These are phyloP conservation scores for Datisca glomerata DNA, from an alignment of 306 rosid genomes.

Conservation along the genomic window DNA sequence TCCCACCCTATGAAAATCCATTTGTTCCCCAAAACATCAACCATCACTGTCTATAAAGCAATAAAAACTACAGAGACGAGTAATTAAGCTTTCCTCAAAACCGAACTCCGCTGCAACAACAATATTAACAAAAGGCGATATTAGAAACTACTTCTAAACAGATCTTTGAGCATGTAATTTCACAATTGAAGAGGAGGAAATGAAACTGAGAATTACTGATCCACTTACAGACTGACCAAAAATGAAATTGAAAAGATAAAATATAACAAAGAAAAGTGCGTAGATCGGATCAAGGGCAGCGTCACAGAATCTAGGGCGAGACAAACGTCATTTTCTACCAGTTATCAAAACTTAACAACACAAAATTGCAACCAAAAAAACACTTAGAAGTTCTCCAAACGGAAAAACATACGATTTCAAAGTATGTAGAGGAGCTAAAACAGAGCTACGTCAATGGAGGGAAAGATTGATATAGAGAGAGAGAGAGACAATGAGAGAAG, in stretches of 20 bases:
- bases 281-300: slow-evolving; percentile 47
- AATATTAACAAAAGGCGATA: not conserved
- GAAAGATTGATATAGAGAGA: too few species aligned
- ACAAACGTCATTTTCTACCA: slow-evolving; percentile 16
- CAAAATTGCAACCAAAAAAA: too few species aligned
- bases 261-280: slow-evolving; percentile 1
- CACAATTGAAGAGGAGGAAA: not conserved
- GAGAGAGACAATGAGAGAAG: too few species aligned
- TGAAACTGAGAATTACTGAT: not conserved
- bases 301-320: slow-evolving; percentile 32
- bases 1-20: slow-evolving; percentile 13
- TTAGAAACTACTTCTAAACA: not conserved
- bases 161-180: not conserved
- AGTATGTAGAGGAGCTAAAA: too few species aligned
- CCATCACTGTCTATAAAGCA: not conserved
- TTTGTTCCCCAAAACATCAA: slow-evolving; percentile 8
- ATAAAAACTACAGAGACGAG: not conserved
- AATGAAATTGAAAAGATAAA: not conserved
- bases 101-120: not conserved
- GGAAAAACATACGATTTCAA: too few species aligned
- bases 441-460: too few species aligned
- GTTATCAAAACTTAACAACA: too few species aligned
- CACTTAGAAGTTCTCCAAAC: too few species aligned
- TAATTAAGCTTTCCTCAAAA: not conserved
- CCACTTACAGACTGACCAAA: not conserved